Evolutionary conservation across 805 yeast genomes (phyloP), one percentile per base, ranked within the genome.

Genomic region (Phaffomyces thermotolerans): DNA sequence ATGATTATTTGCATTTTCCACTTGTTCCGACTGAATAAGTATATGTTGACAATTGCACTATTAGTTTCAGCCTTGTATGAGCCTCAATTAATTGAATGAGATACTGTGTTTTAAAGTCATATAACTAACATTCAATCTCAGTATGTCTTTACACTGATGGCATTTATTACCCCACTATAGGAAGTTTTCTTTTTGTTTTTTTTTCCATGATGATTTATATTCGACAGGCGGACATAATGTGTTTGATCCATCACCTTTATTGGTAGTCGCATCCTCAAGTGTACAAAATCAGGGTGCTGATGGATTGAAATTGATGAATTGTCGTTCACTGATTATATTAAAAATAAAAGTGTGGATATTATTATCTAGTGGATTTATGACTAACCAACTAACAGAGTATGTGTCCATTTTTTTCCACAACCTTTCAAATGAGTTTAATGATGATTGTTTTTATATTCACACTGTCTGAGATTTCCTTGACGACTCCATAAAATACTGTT

Each of bases 1-100:
- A 41, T 42, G 48, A 45, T 45, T 45, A 45, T 39, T 45, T 65
- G 40, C 49, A 34, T 37, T 48, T 42, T 45, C 77, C 78, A 73
- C 73, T 73, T 74, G 78, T 73, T 74, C 78, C 79, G 62, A 73
- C 79, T 70, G 79, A 73, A 72, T 67, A 53, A 47, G 62, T 62
- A 61, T 44, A 52, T 68, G 78, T 72, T 65, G 78, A 73, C 78
- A 72, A 71, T 62, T 54, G 73, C 72, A 43, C 58, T 64, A 76
- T 73, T 73, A 73, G 78, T 73, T 73, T 73, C 78, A 73, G 78
- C 78, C 78, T 73, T 73, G 78, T 73, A 73, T 73, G 78, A 73
- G 76, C 65, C 35, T 33, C 10, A 8, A 18, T 33, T 5, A 33
- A 17, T 18, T 33, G 10, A 30, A 13, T 10, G 29, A 6, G 8